Conservation (phyloP, 164 flowering plant species). For the Magnolia sinica region DNA sequence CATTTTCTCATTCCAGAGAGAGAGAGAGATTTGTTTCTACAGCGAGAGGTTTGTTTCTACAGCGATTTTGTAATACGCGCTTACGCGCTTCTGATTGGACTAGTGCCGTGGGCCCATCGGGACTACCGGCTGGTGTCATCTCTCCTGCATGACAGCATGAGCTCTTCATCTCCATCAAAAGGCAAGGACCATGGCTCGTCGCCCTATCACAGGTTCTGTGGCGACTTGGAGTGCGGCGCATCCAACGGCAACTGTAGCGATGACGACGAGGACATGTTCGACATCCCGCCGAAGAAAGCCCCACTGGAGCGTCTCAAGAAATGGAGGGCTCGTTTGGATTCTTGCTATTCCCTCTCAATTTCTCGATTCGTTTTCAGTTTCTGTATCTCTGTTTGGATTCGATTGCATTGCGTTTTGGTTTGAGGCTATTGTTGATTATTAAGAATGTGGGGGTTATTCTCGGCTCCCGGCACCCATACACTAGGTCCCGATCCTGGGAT, state of each 20-base stretch:
- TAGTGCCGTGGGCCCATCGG: not conserved
- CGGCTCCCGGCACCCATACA: no score
- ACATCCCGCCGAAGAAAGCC: slow-evolving; percentile 70
- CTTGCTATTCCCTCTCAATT: not conserved
- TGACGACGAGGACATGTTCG: slow-evolving; percentile 36
- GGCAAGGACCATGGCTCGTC: slow-evolving; percentile 17
- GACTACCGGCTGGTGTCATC: slow-evolving; percentile 47
- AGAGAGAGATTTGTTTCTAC: no score
- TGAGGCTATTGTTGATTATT: not conserved
- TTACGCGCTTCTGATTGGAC: not conserved
- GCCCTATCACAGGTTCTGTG: slow-evolving; percentile 20
- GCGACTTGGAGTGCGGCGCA: slow-evolving; percentile 5
- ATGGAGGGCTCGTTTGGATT: slow-evolving; percentile 65
- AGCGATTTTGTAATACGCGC: not conserved
- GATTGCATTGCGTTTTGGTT: not conserved
- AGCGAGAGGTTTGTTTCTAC: no score
- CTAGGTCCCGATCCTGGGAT: no score
- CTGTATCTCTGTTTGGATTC: not conserved
- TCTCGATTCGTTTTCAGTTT: not conserved
- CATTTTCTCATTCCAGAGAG: no score
- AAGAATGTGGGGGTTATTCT: not conserved
- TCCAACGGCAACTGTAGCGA: slow-evolving; percentile 19
- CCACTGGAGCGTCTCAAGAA: slow-evolving; percentile 60
- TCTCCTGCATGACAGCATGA: slow-evolving; percentile 60
- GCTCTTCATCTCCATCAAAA: not conserved